These are phyloP conservation scores for Skeletonema menzelii DNA, from an alignment of 108 stramenopile species.

Conservation along the genomic window DNA sequence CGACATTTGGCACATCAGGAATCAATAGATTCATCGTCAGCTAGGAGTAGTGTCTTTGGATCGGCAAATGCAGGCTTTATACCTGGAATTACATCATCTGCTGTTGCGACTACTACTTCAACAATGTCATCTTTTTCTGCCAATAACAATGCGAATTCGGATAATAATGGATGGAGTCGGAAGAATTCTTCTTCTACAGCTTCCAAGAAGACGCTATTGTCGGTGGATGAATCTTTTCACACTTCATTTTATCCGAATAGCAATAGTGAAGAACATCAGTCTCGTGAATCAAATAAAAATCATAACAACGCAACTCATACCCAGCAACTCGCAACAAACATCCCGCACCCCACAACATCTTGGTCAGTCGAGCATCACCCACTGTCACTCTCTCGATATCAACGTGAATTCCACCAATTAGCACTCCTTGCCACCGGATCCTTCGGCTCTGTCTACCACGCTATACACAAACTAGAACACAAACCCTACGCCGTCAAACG, in stretches of 20 bases:
- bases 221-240: conserved; percentile 10
- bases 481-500: conserved; percentile 81
- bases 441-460: conserved; percentile 91
- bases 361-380: conserved; percentile 80
- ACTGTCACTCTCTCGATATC: conserved; percentile 78
- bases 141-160: not conserved
- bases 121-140: not conserved
- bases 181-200: not conserved
- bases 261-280: not conserved
- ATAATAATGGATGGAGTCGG: conserved; percentile 2
- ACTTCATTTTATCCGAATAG: not conserved
- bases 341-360: conserved; percentile 9
- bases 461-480: conserved; percentile 78
- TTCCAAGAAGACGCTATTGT: not conserved
- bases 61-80: not conserved
- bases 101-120: conserved; percentile 10
- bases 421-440: conserved; percentile 75
- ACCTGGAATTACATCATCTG: not conserved
- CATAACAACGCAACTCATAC: not conserved
- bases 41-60: conserved; percentile 6
- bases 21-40: conserved; percentile 29
- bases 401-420: conserved; percentile 79
- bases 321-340: conserved; percentile 1
- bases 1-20: conserved; percentile 59
- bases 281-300: no score